A percentile compares a stretch with the other conserved stretches of the same genome.
These are phyloP conservation scores for Hanseniaspora pseudoguilliermondii DNA, from an alignment of 805 yeast species.

Conservation along the genomic window DNA sequence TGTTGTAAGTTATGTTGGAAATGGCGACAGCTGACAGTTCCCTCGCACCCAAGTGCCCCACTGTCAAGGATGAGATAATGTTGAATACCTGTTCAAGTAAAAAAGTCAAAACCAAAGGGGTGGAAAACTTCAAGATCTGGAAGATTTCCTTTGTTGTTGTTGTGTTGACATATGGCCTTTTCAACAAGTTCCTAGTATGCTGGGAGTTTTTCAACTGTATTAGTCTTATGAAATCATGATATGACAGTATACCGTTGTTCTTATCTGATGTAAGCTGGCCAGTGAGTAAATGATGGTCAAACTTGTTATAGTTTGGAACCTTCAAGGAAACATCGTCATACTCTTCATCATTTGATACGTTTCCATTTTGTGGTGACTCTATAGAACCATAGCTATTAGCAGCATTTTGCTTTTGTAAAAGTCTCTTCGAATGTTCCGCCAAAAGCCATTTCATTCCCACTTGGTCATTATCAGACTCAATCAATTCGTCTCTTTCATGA, in stretches of 20 bases:
- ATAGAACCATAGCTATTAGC: slow-evolving; percentile 12
- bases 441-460: slow-evolving; percentile 29
- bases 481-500: slow-evolving; percentile 24
- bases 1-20: slow-evolving; percentile 73
- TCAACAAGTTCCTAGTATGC: neutral
- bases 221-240: slow-evolving; percentile 6
- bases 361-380: neutral
- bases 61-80: slow-evolving; percentile 67
- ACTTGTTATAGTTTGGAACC: slow-evolving; percentile 7
- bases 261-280: slow-evolving; percentile 2
- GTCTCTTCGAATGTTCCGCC: slow-evolving; percentile 31
- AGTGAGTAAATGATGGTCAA: slow-evolving; percentile 6
- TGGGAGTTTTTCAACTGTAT: neutral
- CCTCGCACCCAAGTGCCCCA: slow-evolving; percentile 69
- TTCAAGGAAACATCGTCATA: slow-evolving; percentile 12
- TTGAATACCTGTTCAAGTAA: slow-evolving; percentile 62
- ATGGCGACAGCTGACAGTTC: slow-evolving; percentile 75
- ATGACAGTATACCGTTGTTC: neutral
- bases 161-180: neutral
- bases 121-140: slow-evolving; percentile 26
- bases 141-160: neutral
- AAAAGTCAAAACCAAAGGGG: slow-evolving; percentile 56
- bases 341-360: slow-evolving; percentile 8
- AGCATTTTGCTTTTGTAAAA: slow-evolving; percentile 18
- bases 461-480: slow-evolving; percentile 10